Evolutionary conservation across 805 yeast genomes (phyloP).

Genomic region (Nematodospora valgi): DNA sequence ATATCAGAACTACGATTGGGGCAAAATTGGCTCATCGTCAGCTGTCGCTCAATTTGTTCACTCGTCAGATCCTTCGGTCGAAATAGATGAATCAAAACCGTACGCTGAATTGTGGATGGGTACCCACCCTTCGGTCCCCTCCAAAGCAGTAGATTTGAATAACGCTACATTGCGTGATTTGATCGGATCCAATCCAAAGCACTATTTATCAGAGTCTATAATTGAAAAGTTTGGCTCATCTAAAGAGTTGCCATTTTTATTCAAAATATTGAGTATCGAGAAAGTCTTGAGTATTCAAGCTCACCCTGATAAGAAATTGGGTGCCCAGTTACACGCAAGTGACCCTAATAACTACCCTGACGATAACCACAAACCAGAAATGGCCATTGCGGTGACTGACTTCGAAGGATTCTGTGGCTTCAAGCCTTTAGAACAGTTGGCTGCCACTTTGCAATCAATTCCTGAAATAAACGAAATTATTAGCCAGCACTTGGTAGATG

Average conservation of each 20-base stretch:
- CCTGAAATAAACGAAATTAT: constrained; percentile 76
- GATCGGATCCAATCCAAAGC: constrained; percentile 55
- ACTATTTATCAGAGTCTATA: constrained; percentile 56
- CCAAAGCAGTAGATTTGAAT: constrained; percentile 47
- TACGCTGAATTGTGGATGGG: constrained; percentile 99
- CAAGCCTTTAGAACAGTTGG: constrained; percentile 81
- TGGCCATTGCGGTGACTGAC: constrained; percentile 95
- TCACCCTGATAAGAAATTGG: constrained; percentile 91
- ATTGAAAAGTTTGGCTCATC: constrained; percentile 62
- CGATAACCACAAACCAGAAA: constrained; percentile 98
- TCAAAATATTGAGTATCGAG: constrained; percentile 89
- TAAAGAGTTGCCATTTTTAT: constrained; percentile 82
- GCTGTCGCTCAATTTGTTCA: constrained; percentile 89
- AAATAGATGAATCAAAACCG: constrained; percentile 71
- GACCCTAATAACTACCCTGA: constrained; percentile 97
- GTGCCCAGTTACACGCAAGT: constrained; percentile 63
- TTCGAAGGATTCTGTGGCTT: constrained; percentile 99
- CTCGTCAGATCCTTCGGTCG: constrained; percentile 57
- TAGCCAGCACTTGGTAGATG: constrained; percentile 54
- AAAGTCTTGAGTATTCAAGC: constrained; percentile 96
- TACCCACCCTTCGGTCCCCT: constrained; percentile 90
- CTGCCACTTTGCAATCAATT: constrained; percentile 60
- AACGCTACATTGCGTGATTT: constrained; percentile 66
- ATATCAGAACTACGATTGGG: constrained; percentile 83
- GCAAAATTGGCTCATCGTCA: constrained; percentile 77